Evolutionary conservation across 257 asterid species (phyloP).

Genomic region (Orobanche coerulescens): DNA sequence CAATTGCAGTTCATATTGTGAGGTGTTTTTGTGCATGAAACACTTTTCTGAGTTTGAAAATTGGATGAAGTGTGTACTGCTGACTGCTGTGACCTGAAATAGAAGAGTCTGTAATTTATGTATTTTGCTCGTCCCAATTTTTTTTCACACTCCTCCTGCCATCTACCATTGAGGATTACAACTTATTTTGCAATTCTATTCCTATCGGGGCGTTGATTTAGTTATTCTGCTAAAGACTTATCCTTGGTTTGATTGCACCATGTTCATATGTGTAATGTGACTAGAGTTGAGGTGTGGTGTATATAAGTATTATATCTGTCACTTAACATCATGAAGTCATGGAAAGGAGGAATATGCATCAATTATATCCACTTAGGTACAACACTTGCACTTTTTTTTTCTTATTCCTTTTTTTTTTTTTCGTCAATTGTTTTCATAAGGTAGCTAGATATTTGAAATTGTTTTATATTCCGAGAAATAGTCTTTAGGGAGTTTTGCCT

Average conservation of each 20-base stretch:
- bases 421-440: conserved; percentile 2
- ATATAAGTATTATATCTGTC: background rate
- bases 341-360: background rate
- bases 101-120: background rate
- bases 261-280: background rate
- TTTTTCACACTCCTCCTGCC: background rate
- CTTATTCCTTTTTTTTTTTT: too few relatives aligned
- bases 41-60: background rate
- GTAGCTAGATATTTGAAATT: background rate
- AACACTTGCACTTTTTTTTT: background rate
- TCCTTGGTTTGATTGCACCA: conserved; percentile 2
- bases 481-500: background rate
- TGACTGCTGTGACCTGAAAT: background rate
- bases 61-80: background rate
- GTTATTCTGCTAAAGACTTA: background rate
- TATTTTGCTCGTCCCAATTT: background rate
- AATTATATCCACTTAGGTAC: background rate
- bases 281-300: background rate
- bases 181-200: background rate
- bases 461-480: background rate
- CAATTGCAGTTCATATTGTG: background rate
- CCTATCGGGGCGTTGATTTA: background rate
- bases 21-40: background rate
- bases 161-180: background rate
- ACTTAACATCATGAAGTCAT: background rate